Percentiles rank a stretch among this genome's conserved stretches.
These are phyloP conservation scores for Posidonia australis DNA, from an alignment of 106 monocot genomes.

Conservation along the genomic window DNA sequence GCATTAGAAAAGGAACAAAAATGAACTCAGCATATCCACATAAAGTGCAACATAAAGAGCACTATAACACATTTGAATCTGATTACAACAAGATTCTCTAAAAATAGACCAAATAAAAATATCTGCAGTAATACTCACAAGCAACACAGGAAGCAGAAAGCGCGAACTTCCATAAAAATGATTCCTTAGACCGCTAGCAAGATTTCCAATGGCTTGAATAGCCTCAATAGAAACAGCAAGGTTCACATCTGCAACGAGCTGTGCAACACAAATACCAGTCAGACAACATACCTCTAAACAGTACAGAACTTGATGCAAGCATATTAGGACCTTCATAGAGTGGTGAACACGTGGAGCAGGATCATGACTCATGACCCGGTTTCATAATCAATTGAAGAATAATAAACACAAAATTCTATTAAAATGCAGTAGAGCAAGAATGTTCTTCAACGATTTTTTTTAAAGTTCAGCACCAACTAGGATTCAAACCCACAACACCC, in stretches of 20 bases:
- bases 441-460: no score
- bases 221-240: slow-evolving; percentile 95
- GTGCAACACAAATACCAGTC: slow-evolving; percentile 13
- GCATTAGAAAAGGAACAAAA: not conserved
- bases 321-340: no score
- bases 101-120: not conserved
- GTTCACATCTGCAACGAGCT: slow-evolving; percentile 95
- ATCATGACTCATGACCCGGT: no score
- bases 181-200: slow-evolving; percentile 77
- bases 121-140: slow-evolving; percentile 39
- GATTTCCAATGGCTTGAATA: slow-evolving; percentile 87
- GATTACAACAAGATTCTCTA: not conserved
- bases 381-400: no score
- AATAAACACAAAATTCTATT: no score
- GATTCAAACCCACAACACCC: no score
- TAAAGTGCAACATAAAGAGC: not conserved
- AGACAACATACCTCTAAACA: not conserved
- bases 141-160: slow-evolving; percentile 66
- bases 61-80: not conserved
- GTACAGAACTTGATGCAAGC: no score
- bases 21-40: not conserved
- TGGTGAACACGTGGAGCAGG: no score
- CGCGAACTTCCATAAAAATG: slow-evolving; percentile 85
- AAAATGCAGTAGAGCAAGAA: no score
- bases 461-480: no score